Conservation (phyloP, 2,329 filamentous ascomycete species). For the Stachybotrys chartarum region DNA sequence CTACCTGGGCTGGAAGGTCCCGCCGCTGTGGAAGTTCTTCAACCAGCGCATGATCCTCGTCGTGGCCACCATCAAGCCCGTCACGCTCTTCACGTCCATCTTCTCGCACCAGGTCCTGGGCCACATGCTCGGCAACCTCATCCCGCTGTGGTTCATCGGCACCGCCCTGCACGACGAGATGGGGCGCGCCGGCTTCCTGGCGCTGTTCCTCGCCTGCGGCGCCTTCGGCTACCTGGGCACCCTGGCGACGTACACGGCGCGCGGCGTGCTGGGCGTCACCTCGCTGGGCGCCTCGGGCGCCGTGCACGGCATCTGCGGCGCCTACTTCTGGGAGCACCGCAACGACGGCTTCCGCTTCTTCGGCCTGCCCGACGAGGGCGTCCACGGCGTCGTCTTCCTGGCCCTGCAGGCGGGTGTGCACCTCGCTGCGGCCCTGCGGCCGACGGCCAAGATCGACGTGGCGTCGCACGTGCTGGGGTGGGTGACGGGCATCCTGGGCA, state of each 20-base stretch:
- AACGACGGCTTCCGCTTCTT: conserved; percentile 51
- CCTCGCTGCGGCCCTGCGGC: conserved; percentile 25
- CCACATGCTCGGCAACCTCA: conserved; percentile 61
- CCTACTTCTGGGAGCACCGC: conserved; percentile 54
- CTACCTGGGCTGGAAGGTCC: conserved; percentile 54
- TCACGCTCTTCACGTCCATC: conserved; percentile 54
- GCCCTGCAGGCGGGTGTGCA: conserved; percentile 43
- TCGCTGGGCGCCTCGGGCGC: conserved; percentile 63
- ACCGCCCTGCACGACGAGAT: conserved; percentile 62
- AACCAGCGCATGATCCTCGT: conserved; percentile 63
- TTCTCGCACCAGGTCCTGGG: conserved; percentile 61
- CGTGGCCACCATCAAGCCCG: conserved; percentile 56
- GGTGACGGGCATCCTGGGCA: conserved; percentile 35
- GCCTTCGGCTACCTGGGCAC: conserved; percentile 51
- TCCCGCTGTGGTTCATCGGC: conserved; percentile 59
- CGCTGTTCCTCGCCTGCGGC: conserved; percentile 57
- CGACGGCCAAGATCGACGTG: conserved; percentile 37
- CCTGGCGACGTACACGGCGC: conserved; percentile 41
- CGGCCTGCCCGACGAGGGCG: conserved; percentile 49
- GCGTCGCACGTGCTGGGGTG: conserved; percentile 48
- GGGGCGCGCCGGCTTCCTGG: conserved; percentile 60
- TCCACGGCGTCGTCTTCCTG: conserved; percentile 48
- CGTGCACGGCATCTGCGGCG: conserved; percentile 52
- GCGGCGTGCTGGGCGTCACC: conserved; percentile 37
- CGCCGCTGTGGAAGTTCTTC: conserved; percentile 56